Evolutionary conservation across 768 basidiomycete species (phyloP).

Genomic region (Kwoniella heveanensis): DNA sequence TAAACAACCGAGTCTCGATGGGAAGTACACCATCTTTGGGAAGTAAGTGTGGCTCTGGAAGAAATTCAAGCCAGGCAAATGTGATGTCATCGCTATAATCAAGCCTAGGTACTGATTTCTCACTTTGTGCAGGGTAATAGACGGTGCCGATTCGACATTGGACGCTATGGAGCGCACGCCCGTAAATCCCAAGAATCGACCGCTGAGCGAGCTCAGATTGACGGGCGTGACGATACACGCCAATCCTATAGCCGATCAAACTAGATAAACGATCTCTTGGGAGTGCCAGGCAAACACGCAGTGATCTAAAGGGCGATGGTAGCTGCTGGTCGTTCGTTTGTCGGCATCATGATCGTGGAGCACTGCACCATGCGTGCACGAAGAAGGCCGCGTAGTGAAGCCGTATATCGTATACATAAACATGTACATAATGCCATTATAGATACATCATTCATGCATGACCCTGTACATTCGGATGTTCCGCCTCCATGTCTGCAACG

Average conservation of each 20-base stretch:
- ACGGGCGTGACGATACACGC: slow-evolving; percentile 84
- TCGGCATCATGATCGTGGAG: no score
- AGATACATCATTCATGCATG: no score
- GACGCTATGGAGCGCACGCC: slow-evolving; percentile 92
- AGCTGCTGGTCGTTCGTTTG: no score
- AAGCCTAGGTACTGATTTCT: no score
- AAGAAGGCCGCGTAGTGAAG: no score
- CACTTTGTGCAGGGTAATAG: slow-evolving; percentile 72
- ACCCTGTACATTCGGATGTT: no score
- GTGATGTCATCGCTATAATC: no score
- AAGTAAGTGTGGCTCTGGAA: slow-evolving; percentile 59
- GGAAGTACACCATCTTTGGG: slow-evolving; percentile 87
- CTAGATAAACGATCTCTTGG: slow-evolving; percentile 22
- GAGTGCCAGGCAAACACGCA: background rate
- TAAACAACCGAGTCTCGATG: slow-evolving; percentile 91
- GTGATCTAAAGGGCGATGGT: no score
- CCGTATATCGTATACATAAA: background rate
- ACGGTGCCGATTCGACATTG: slow-evolving; percentile 89
- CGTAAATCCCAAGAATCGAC: slow-evolving; percentile 86
- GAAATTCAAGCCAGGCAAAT: no score
- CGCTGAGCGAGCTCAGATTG: slow-evolving; percentile 80
- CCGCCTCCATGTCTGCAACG: background rate
- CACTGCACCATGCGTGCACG: no score
- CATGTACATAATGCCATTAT: slow-evolving; percentile 1
- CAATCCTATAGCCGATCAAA: slow-evolving; percentile 85